A percentile compares a stretch with the other conserved stretches of the same genome.
phyloP scores from a whole-genome alignment of 805 yeast species.

The Saturnispora sanitii region DNA sequence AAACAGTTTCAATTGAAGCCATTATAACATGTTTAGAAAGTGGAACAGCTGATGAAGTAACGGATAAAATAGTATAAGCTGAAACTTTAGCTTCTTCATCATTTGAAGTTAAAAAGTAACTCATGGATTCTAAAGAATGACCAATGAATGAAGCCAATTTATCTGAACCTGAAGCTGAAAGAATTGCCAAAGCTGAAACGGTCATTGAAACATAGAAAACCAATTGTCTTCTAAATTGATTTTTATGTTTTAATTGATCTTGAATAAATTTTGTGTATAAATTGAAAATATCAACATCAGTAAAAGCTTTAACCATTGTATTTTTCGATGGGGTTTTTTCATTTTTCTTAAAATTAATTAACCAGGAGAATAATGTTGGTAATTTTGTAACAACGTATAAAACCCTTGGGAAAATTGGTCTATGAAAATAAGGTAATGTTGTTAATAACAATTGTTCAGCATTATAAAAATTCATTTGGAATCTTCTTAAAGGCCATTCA shows the following conservation, averaged over 20 bases:
- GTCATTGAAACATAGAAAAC: constrained; percentile 71
- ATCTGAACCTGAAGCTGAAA: constrained; percentile 33
- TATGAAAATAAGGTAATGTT: constrained; percentile 70
- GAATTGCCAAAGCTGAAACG: constrained; percentile 58
- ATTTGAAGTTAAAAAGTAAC: constrained; percentile 39
- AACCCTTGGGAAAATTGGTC: constrained; percentile 65
- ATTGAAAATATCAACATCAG: constrained; percentile 57
- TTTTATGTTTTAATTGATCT: constrained; percentile 40
- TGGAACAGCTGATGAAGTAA: constrained; percentile 63
- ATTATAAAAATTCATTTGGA: constrained; percentile 72
- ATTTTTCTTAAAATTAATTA: constrained; percentile 53
- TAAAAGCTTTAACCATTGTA: constrained; percentile 64
- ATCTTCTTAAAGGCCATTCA: constrained; percentile 94
- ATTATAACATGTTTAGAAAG: constrained; percentile 45
- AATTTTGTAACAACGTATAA: constrained; percentile 59
- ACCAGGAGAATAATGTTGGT: constrained; percentile 74
- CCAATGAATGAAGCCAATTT: constrained; percentile 46
- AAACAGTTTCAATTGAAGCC: constrained; percentile 54
- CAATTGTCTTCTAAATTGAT: constrained; percentile 58
- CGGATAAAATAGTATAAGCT: constrained; percentile 74
- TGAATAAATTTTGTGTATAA: constrained; percentile 51
- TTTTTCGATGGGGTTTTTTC: constrained; percentile 51
- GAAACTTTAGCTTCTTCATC: constrained; percentile 64
- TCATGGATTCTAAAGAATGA: constrained; percentile 46
- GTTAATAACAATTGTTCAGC: constrained; percentile 64